These are phyloP conservation scores for Mariannaea elegans DNA, from an alignment of 2,329 filamentous ascomycete genomes.

Conservation along the genomic window DNA sequence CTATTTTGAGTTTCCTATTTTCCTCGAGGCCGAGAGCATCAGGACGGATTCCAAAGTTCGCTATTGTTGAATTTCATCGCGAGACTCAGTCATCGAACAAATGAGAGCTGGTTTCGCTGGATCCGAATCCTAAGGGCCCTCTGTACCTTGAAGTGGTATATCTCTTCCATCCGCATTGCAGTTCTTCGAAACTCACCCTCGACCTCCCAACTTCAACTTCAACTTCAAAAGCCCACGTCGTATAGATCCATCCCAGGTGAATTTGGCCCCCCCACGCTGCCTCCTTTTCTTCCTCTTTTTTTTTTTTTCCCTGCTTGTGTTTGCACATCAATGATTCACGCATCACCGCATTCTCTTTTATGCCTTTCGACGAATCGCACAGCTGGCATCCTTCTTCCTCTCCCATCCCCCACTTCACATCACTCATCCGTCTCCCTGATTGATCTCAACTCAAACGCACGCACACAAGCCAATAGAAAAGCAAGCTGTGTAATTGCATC, in stretches of 20 bases:
- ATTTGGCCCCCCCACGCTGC: too few species aligned
- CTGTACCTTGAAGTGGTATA: neutral
- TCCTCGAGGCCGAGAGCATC: too few species aligned
- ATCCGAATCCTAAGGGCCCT: neutral
- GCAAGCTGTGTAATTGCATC: neutral
- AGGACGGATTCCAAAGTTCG: too few species aligned
- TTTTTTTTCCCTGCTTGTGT: neutral
- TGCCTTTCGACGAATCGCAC: neutral
- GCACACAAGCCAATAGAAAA: neutral
- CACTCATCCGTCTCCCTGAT: neutral
- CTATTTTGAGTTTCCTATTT: too few species aligned
- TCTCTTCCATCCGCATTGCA: neutral
- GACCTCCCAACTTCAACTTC: too few species aligned
- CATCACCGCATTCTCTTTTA: neutral
- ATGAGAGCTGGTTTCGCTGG: neutral
- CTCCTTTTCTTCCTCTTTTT: too few species aligned
- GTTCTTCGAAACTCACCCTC: neutral
- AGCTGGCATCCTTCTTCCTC: neutral
- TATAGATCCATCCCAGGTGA: too few species aligned
- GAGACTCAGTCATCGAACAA: neutral
- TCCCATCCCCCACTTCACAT: neutral
- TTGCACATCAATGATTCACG: neutral
- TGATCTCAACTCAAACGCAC: neutral
- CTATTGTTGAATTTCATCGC: too few species aligned
- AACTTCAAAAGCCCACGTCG: too few species aligned